These are phyloP conservation scores for Maudiozyma barnettii DNA, from an alignment of 805 yeast species.

Conservation along the genomic window DNA sequence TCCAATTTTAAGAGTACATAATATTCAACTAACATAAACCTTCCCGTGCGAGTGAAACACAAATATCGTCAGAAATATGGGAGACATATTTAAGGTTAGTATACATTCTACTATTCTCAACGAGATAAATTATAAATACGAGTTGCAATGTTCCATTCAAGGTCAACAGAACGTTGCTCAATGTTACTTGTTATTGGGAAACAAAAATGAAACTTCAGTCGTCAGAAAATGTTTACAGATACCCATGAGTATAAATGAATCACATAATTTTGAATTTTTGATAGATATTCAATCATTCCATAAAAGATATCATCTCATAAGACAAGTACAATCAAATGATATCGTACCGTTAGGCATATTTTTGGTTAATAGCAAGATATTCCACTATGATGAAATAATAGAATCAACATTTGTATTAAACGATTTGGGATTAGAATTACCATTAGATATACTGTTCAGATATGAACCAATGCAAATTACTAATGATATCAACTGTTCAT, in stretches of 20 bases:
- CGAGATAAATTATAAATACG: constrained; percentile 10
- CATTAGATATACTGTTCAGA: constrained; percentile 3
- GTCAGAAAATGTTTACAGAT: not conserved
- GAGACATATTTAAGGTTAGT: not conserved
- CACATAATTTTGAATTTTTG: constrained; percentile 2
- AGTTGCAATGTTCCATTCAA: not conserved
- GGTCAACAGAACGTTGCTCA: constrained; percentile 5
- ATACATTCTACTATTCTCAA: constrained; percentile 7
- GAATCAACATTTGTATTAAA: not conserved
- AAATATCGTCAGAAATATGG: not conserved
- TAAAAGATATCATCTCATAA: constrained; percentile 5
- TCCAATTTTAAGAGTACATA: not conserved
- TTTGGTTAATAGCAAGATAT: constrained; percentile 6
- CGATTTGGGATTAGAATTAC: not conserved
- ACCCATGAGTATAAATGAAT: not conserved
- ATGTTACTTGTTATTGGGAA: constrained; percentile 12
- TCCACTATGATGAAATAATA: constrained; percentile 5
- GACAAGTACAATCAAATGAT: not conserved
- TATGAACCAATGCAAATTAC: constrained; percentile 6
- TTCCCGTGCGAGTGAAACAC: too few relatives aligned
- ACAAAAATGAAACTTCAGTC: not conserved
- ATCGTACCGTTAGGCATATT: constrained; percentile 3
- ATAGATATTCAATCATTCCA: constrained; percentile 4
- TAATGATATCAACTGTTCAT: not conserved
- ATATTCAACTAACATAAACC: too few relatives aligned